A percentile compares a stretch with the other conserved stretches of the same genome.
Evolutionary conservation across 352 stramenopile genomes (phyloP).

Genomic region (Elongisporangium senticosum): DNA sequence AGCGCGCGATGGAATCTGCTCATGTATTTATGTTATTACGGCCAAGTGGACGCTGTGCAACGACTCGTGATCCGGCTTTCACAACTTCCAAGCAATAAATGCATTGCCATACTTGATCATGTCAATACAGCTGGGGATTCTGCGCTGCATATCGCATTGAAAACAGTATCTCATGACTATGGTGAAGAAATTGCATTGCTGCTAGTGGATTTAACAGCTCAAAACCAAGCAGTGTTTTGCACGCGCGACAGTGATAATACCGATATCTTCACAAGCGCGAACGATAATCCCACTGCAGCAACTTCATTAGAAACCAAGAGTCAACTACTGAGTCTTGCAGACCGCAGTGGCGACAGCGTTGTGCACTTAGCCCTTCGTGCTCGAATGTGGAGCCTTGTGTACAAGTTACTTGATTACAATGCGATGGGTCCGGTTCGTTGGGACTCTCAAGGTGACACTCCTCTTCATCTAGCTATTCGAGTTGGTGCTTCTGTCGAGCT

Average conservation of each 20-base stretch:
- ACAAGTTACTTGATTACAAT: slow-evolving; percentile 32
- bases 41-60: slow-evolving; percentile 37
- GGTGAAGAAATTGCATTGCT: slow-evolving; percentile 21
- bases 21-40: slow-evolving; percentile 57
- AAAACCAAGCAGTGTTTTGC: slow-evolving; percentile 3
- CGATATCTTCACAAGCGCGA: neutral
- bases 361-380: slow-evolving; percentile 56
- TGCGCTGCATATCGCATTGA: slow-evolving; percentile 66
- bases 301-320: slow-evolving; percentile 14
- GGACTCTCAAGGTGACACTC: slow-evolving; percentile 43
- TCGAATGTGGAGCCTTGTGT: slow-evolving; percentile 60
- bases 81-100: slow-evolving; percentile 9
- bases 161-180: slow-evolving; percentile 17
- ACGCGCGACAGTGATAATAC: neutral
- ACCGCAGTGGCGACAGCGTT: slow-evolving; percentile 41
- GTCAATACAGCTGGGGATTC: slow-evolving; percentile 59
- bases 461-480: slow-evolving; percentile 64
- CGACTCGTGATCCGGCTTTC: slow-evolving; percentile 20
- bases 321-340: slow-evolving; percentile 34
- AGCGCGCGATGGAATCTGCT: slow-evolving; percentile 49
- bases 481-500: slow-evolving; percentile 37
- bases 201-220: slow-evolving; percentile 34
- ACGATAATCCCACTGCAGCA: neutral
- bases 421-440: slow-evolving; percentile 37
- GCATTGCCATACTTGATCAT: slow-evolving; percentile 44